phyloP scores from a whole-genome alignment of 352 stramenopile genomes.

The Phytopythium mirpurense region DNA sequence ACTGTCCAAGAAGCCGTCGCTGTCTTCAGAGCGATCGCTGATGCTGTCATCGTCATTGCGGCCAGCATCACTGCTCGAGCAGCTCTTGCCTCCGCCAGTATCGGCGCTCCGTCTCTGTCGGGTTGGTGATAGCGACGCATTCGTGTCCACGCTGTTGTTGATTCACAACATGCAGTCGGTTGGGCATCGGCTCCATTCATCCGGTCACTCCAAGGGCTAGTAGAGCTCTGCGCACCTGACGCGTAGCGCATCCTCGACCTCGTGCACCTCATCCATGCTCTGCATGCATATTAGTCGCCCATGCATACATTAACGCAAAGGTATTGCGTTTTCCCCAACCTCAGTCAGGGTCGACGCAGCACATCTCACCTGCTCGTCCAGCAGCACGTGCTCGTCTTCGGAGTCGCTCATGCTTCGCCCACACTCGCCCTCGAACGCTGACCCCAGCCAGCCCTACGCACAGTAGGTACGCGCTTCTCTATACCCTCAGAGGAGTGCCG shows the following conservation, averaged over 20 bases:
- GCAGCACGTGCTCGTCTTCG: constrained; percentile 40
- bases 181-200: too few species aligned
- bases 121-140: constrained; percentile 33
- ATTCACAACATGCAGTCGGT: too few species aligned
- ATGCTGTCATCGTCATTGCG: constrained; percentile 2
- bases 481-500: neutral
- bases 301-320: too few species aligned
- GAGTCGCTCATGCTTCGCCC: constrained; percentile 42
- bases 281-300: constrained; percentile 8
- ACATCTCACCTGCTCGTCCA: constrained; percentile 62
- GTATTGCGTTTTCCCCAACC: neutral
- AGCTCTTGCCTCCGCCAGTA: constrained; percentile 5
- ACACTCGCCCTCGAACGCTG: neutral
- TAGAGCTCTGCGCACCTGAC: constrained; percentile 26
- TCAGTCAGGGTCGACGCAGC: too few species aligned
- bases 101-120: constrained; percentile 18
- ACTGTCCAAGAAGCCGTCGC: constrained; percentile 5
- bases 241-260: constrained; percentile 46
- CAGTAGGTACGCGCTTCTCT: neutral
- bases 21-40: constrained; percentile 8
- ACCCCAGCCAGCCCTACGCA: neutral
- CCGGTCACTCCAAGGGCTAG: neutral
- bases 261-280: constrained; percentile 79
- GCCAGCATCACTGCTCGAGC: constrained; percentile 9
- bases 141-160: constrained; percentile 52